Conservation (phyloP, 2,329 filamentous ascomycete genomes). For the Dactylellina leptospora region DNA sequence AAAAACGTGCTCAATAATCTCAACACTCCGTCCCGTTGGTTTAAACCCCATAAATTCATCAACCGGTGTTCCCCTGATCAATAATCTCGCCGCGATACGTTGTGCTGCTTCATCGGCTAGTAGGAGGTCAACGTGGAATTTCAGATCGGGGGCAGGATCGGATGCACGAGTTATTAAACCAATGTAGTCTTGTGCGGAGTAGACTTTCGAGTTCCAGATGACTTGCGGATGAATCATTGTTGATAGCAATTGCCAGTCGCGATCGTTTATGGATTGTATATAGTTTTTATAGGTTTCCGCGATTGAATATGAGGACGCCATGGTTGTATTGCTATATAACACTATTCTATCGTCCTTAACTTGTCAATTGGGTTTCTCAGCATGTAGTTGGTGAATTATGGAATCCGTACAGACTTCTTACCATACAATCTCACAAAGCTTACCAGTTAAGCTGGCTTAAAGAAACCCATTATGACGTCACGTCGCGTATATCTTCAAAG, state of each 20-base stretch:
- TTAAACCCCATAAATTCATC: constrained; percentile 34
- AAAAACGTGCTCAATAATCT: constrained; percentile 44
- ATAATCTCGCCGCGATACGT: constrained; percentile 17
- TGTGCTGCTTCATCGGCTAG: constrained; percentile 22
- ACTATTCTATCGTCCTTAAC: background rate
- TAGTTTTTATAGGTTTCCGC: constrained; percentile 34
- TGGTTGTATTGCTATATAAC: background rate
- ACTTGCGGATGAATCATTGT: constrained; percentile 28
- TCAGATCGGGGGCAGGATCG: constrained; percentile 29
- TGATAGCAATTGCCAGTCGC: constrained; percentile 28
- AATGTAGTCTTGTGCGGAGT: constrained; percentile 34
- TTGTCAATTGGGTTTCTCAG: background rate
- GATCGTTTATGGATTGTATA: constrained; percentile 42
- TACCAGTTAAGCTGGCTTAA: background rate
- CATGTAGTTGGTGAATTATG: background rate
- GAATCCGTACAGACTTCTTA: background rate
- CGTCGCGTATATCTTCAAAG: background rate
- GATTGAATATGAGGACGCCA: constrained; percentile 12
- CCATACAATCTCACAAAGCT: background rate
- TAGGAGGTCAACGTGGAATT: constrained; percentile 38
- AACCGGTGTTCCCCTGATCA: constrained; percentile 34
- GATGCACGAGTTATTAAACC: constrained; percentile 35
- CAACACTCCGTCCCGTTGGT: constrained; percentile 25
- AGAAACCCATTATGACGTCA: background rate
- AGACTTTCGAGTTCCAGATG: constrained; percentile 32